These are phyloP conservation scores for Acanthochlamys bracteata DNA, from an alignment of 106 monocot species.

Conservation along the genomic window DNA sequence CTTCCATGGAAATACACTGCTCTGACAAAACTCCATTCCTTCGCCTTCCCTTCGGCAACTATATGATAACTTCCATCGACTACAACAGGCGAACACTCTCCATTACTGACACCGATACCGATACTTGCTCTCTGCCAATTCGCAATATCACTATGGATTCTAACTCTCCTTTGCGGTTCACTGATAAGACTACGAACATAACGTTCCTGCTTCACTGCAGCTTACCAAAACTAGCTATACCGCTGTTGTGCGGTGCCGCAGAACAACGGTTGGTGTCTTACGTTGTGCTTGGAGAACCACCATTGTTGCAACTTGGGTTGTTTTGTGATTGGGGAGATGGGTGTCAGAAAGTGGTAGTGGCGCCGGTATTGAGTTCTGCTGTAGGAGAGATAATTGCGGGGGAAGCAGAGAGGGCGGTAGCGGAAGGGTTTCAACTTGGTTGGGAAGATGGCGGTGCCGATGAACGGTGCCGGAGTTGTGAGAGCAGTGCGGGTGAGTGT, in stretches of 20 bases:
- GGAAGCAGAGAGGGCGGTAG: background rate
- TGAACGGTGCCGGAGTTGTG: background rate
- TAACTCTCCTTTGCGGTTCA: background rate
- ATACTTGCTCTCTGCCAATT: background rate
- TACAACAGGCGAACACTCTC: background rate
- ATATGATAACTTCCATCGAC: background rate
- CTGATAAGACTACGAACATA: background rate
- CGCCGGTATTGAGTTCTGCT: background rate
- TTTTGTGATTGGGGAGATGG: background rate
- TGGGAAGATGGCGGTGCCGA: background rate
- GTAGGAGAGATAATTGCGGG: background rate
- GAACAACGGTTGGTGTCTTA: background rate
- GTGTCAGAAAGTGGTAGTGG: slow-evolving; percentile 1
- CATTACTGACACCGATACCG: background rate
- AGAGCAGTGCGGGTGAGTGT: background rate
- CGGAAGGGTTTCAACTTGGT: background rate
- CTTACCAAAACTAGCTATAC: background rate
- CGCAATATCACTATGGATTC: background rate
- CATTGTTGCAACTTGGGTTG: no score
- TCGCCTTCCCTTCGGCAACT: background rate
- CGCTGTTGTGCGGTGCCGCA: background rate
- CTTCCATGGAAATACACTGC: background rate
- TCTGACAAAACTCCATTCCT: background rate
- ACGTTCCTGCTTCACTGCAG: background rate
- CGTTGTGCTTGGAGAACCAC: background rate